Evolutionary conservation across 306 rosid species (phyloP), one percentile per base, ranked within the genome.

Genomic region (Urtica urens): DNA sequence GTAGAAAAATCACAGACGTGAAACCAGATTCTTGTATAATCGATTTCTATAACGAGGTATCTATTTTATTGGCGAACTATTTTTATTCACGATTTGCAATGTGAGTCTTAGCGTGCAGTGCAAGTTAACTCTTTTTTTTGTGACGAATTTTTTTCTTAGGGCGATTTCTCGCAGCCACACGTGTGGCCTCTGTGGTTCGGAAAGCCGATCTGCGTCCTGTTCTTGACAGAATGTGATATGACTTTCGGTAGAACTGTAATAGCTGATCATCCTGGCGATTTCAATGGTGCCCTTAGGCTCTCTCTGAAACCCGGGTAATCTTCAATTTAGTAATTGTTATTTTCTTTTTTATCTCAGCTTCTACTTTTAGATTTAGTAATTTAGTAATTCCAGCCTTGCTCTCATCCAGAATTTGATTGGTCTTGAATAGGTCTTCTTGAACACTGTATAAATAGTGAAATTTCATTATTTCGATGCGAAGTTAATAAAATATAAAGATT

Each of bases 1-100:
- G 72, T 52, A 70, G 44, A 15, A 80, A 85, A 71, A 71, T 79
- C 27, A 57, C 69, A 76, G 64, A 68, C 27, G 79, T 77, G 69
- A 90, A 81, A 79, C 94, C 99, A 45, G 95, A 90, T 62, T 78
- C 87, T 43, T 90, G 99, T 72, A 58, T 85, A 35, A 70, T 90
- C 53, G 95, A 90, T 70, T 74, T 85, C 65, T 90, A 58, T 41
- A 81, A 90, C 13, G 99, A 90, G 99, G 99, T 85, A 46, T 43
- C 2, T n/a, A 70, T 18, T 20, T 28, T 13, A 26, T 18, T 5
- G n/a, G 45, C 14, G 14, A n/a, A n/a, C n/a, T n/a, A n/a, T 2
- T 38, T 71, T 60, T 27, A 22, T 22, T 21, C 12, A 15, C 46
- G 31, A 27, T 21, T 46, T 24, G 37, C 19, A 18, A 19, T 40